Base-by-base conservation (phyloP, 176 grass and related monocot genomes). In the Triticum aestivum region DNA sequence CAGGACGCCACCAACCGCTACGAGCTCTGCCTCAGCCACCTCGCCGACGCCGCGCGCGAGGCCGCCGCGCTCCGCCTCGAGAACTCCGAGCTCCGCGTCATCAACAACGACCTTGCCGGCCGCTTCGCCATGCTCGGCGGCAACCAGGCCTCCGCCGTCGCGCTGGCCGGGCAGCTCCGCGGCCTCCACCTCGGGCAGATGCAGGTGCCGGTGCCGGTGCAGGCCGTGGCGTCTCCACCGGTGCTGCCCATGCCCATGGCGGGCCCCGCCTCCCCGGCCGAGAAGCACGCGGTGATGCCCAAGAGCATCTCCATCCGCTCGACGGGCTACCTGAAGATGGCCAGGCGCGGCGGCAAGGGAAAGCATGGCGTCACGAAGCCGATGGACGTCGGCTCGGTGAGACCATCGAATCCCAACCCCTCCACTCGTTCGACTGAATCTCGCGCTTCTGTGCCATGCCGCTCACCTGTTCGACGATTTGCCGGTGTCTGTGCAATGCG, bases 281-380 rank as follows among this genome's bases (percentile, higher is more conserved):
- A 93, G 86, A 91, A 88, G 77, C 86, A 69, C 27, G 77, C 67
- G 0, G 71, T 77, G 35, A 78, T 91, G 18, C 96, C 93, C 11
- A 98, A 94, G 86, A 98, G 93, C 89, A 96, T 96, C 45, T 94
- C 92, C 38, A 84, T 96, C 75, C 92, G 96, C 44, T 98, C 96
- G 20, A 86, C 75, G 18, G 93, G 96, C 59, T 96, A 91, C 84
- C 84, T 94, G 38, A 90, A 90, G 91, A 83, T 82, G 82, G 84
- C 84, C 79, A 66, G 79, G 71, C 87, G 75, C 35, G 34, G 65
- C 75, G 42, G 9, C 42, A 44, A 44, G 9, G 42, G 42, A 44
- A 91, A 84, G 51, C 88, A 83, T 82, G 82, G 87, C 39, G 59
- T 17, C 33, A 41, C 88, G 21, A 94, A 85, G 71, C 44, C 90